A percentile compares a stretch with the other conserved stretches of the same genome.
These are phyloP conservation scores for Teunomyces panamensis DNA, from an alignment of 805 yeast species.

Conservation along the genomic window DNA sequence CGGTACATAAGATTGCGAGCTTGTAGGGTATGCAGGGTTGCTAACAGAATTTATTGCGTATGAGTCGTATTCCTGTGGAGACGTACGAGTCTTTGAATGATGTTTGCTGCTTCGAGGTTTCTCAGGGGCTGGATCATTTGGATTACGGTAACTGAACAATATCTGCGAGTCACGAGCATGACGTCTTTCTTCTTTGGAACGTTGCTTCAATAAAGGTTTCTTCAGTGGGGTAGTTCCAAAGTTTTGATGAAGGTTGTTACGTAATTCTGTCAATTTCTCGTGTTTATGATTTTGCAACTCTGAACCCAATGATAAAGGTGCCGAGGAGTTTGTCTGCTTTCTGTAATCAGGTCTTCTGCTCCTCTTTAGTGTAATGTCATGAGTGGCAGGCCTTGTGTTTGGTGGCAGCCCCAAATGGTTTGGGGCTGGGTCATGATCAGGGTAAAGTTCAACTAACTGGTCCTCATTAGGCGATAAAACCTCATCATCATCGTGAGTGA, in stretches of 20 bases:
- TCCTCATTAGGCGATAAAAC: neutral
- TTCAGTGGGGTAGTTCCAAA: constrained; percentile 5
- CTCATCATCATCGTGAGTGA: neutral
- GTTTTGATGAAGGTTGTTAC: constrained; percentile 15
- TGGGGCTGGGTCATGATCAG: neutral
- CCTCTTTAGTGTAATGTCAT: constrained; percentile 32
- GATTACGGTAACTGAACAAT: constrained; percentile 34
- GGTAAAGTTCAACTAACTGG: neutral
- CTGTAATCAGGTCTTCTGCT: constrained; percentile 41
- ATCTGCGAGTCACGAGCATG: constrained; percentile 32
- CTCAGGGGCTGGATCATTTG: constrained; percentile 11
- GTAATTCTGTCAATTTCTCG: constrained; percentile 23
- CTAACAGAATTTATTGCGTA: neutral
- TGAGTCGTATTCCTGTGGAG: neutral
- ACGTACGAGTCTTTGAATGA: neutral
- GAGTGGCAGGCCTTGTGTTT: constrained; percentile 1
- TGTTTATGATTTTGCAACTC: constrained; percentile 22
- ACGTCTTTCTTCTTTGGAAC: constrained; percentile 5
- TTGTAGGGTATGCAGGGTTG: neutral
- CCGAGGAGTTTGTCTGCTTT: constrained; percentile 19
- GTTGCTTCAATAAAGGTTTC: constrained; percentile 6
- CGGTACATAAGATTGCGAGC: constrained; percentile 2
- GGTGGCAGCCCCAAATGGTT: constrained; percentile 1
- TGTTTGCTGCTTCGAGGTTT: neutral
- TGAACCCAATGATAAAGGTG: constrained; percentile 17